Base-by-base conservation (phyloP, 495 filamentous ascomycete species). In the Penicillium arizonense region DNA sequence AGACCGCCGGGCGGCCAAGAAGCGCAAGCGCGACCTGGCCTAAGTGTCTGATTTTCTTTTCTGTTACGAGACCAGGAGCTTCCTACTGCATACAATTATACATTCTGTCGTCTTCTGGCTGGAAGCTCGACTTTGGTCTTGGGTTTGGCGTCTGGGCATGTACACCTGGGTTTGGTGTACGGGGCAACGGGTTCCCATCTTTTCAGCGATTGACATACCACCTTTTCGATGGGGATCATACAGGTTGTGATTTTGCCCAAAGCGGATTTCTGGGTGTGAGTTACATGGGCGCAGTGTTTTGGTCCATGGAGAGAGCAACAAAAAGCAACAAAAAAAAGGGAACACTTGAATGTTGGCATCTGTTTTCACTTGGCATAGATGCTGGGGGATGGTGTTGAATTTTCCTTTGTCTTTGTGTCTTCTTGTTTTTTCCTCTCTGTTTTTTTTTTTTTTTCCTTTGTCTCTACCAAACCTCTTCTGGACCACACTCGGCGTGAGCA, bases 11-110 rank as follows among this genome's bases (percentile, higher is more conserved):
- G 62, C 78, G 47, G 67, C 76, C 59, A 90, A 88, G 82, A 92
- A 91, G 84, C 82, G 88, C 71, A 91, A 90, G 83, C 82, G 88
- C 51, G 78, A 80, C 36, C 73, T 72, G 26, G 66, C 61, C 37
- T 73, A 69, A 63, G 54, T 34, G 12, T 24, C 20, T 36, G 35
- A 44, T 51, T 51, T 56, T 44, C 50, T 57, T 61, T 59, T 49
- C 33, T 55, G 47, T 69, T 58, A 77, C 63, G 74, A 69, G 73
- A 76, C 72, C 69, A 77, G 65, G 74, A 76, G 70, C 62, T 63
- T 66, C 61, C 63, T 67, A 58, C 58, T 67, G 63, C 63, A 67
- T 67, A 64, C 62, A 64, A 62, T 56, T 46, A 60, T 49, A 58
- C 60, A 64, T 50, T 52, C n/a, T 48, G 47, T 47, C 53, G 59